Percentiles rank a stretch among this genome's conserved stretches.
Conservation (phyloP, 2,329 filamentous ascomycete species). For the Chrysoporthe deuterocubensis region DNA sequence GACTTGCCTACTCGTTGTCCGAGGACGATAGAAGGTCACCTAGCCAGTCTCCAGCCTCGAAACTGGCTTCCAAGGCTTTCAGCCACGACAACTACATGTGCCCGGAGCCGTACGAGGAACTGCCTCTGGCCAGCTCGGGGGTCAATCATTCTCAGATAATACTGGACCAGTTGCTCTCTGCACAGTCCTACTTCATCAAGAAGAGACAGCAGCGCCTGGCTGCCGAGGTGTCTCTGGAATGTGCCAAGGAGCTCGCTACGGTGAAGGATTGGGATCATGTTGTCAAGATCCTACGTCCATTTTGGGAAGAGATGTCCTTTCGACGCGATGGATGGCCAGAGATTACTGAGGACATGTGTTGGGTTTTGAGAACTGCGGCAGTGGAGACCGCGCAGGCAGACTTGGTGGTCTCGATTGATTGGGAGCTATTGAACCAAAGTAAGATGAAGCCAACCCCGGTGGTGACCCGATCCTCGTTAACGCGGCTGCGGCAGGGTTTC, state of each 20-base stretch:
- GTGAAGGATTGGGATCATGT: constrained; percentile 57
- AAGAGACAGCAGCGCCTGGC: constrained; percentile 57
- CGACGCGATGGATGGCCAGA: constrained; percentile 63
- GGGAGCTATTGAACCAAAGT: constrained; percentile 66
- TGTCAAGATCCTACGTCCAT: constrained; percentile 56
- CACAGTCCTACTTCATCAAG: constrained; percentile 57
- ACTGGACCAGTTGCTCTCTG: constrained; percentile 54
- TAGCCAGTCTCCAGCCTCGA: constrained; percentile 50
- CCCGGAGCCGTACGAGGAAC: constrained; percentile 64
- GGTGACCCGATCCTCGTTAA: constrained; percentile 30
- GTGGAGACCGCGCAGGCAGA: constrained; percentile 55
- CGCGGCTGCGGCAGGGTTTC: constrained; percentile 50
- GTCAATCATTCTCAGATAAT: constrained; percentile 62
- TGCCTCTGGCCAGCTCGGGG: constrained; percentile 53
- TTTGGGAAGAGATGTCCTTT: constrained; percentile 63
- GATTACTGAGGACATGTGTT: constrained; percentile 63
- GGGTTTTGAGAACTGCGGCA: constrained; percentile 63
- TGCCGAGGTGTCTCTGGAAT: constrained; percentile 61
- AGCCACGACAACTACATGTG: constrained; percentile 70
- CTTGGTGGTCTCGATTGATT: constrained; percentile 64
- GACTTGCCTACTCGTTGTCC: constrained; percentile 59
- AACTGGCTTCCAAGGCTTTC: constrained; percentile 55
- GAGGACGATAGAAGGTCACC: constrained; percentile 62
- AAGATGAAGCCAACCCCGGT: constrained; percentile 37
- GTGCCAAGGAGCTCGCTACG: constrained; percentile 58